These are phyloP conservation scores for Myotisia sp. DNA, from an alignment of 2,329 filamentous ascomycete species.

Conservation along the genomic window DNA sequence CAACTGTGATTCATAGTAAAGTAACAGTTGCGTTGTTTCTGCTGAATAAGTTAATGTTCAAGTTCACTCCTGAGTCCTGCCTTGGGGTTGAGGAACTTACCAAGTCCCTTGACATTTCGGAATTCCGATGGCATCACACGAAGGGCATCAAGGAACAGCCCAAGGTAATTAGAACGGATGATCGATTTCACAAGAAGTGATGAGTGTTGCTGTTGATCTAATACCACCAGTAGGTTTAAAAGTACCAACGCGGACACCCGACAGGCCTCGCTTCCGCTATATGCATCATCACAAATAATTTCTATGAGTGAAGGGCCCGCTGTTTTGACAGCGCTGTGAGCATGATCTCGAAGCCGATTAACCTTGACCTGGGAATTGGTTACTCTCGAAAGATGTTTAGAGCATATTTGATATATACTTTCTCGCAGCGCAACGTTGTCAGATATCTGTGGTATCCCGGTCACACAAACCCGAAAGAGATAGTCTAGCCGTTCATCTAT, in stretches of 20 bases:
- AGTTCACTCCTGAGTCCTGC: too few species aligned
- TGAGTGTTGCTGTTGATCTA: conserved; percentile 59
- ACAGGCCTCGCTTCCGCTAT: conserved; percentile 65
- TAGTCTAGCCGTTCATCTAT: conserved; percentile 82
- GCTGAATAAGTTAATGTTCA: too few species aligned
- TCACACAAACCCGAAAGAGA: conserved; percentile 74
- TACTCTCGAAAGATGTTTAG: conserved; percentile 57
- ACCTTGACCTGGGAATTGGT: conserved; percentile 17
- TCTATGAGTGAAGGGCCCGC: conserved; percentile 73
- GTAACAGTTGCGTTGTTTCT: conserved; percentile 43
- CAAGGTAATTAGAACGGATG: conserved; percentile 77
- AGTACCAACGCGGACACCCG: conserved; percentile 76
- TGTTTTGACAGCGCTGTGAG: conserved; percentile 56
- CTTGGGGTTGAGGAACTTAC: conserved; percentile 37
- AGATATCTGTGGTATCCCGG: conserved; percentile 60
- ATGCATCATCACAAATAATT: conserved; percentile 83
- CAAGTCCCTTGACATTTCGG: conserved; percentile 41
- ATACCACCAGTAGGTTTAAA: conserved; percentile 60
- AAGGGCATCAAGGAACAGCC: conserved; percentile 77
- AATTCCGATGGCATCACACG: conserved; percentile 62
- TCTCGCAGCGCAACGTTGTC: conserved; percentile 60
- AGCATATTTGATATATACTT: conserved; percentile 82
- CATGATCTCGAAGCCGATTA: conserved; percentile 22
- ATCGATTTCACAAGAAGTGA: conserved; percentile 64
- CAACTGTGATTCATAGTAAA: conserved; percentile 59